Conservation (phyloP, 2,329 filamentous ascomycete genomes). For the Trichothecium sympodiale region DNA sequence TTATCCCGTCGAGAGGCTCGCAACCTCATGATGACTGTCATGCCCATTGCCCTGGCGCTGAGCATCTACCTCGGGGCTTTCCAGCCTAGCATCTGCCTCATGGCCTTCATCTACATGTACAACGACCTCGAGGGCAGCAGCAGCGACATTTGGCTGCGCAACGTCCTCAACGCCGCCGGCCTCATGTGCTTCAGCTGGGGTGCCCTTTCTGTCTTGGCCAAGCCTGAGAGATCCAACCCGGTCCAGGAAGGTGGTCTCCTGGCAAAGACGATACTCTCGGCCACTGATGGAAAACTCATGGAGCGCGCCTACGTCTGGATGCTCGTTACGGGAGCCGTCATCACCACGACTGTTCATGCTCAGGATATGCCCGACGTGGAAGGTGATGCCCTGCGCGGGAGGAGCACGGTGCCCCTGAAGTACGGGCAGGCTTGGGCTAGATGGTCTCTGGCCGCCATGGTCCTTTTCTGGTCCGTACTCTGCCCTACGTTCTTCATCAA, state of each 20-base stretch:
- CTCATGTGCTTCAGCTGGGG: conserved; percentile 18
- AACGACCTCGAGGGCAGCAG: conserved; percentile 17
- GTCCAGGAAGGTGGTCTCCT: conserved; percentile 3
- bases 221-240: too few species aligned
- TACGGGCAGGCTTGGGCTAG: conserved; percentile 13
- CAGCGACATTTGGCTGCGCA: conserved; percentile 12
- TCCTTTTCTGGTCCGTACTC: conserved; percentile 8
- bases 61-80: conserved; percentile 9
- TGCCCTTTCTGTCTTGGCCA: conserved; percentile 9
- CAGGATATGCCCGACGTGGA: conserved; percentile 16
- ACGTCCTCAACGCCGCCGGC: conserved; percentile 15
- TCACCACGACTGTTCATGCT: conserved; percentile 16
- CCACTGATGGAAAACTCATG: conserved; percentile 3
- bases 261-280: neutral
- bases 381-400: conserved; percentile 14
- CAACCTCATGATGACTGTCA: conserved; percentile 10
- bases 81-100: conserved; percentile 10
- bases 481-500: conserved; percentile 7
- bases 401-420: conserved; percentile 14
- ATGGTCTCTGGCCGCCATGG: conserved; percentile 8
- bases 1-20: conserved; percentile 14
- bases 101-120: conserved; percentile 17
- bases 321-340: conserved; percentile 9
- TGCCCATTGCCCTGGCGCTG: conserved; percentile 9
- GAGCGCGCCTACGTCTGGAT: conserved; percentile 11